Conservation (phyloP, 2,329 filamentous ascomycete genomes). For the Grosmannia huntii region DNA sequence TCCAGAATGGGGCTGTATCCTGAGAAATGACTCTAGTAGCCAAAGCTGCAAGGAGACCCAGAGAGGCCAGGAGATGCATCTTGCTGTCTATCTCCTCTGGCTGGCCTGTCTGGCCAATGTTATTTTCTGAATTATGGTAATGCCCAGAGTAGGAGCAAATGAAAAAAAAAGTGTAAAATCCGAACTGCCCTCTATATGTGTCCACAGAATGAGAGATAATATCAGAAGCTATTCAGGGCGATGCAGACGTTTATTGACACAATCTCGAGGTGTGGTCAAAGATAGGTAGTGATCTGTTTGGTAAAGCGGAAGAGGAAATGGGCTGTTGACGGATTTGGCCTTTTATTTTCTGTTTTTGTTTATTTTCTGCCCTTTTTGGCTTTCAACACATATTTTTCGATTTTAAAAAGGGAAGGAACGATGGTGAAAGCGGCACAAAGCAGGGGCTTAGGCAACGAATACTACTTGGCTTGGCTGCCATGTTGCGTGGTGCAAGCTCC, state of each 20-base stretch:
- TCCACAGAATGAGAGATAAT: neutral
- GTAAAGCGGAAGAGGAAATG: neutral
- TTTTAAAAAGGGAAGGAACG: neutral
- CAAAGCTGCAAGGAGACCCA: neutral
- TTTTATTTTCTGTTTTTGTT: neutral
- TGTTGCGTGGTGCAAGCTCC: neutral
- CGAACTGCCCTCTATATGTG: neutral
- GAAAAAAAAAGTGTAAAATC: neutral
- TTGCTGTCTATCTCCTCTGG: neutral
- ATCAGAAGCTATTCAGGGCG: neutral
- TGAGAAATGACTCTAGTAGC: slow-evolving; percentile 4
- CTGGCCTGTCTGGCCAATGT: neutral
- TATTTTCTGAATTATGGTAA: neutral
- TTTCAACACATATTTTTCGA: neutral
- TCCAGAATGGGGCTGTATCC: slow-evolving; percentile 21
- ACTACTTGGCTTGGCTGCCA: neutral
- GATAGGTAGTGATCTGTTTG: neutral
- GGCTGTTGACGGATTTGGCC: neutral
- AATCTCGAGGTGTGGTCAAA: neutral
- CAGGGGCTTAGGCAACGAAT: neutral
- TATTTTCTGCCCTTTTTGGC: neutral
- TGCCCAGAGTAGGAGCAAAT: neutral
- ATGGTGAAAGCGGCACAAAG: neutral
- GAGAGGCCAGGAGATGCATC: slow-evolving; percentile 2
- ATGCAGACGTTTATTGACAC: neutral